Evolutionary conservation across 129 eudicot genomes (phyloP).

Genomic region (Ambrosia artemisiifolia): DNA sequence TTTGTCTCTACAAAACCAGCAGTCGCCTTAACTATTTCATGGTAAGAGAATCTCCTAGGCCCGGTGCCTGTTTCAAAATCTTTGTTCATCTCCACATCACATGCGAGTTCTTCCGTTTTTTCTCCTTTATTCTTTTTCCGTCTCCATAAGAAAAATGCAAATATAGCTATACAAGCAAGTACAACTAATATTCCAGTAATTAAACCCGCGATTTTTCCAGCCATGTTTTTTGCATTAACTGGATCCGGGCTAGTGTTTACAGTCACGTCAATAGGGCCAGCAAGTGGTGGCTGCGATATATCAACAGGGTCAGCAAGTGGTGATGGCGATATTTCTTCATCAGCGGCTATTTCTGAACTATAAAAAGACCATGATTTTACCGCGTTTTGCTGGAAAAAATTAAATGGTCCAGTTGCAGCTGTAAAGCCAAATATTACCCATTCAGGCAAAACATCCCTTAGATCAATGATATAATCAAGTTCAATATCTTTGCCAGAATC

Average conservation of each 20-base stretch:
- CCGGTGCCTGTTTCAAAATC: conserved; percentile 40
- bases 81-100: conserved; percentile 19
- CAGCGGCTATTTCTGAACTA: neutral
- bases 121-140: conserved; percentile 9
- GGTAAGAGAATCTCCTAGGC: conserved; percentile 39
- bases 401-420: neutral
- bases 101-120: neutral
- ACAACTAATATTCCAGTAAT: neutral
- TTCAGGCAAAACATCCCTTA: neutral
- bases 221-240: neutral
- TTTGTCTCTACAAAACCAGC: conserved; percentile 26
- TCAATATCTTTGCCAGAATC: neutral
- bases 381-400: no score
- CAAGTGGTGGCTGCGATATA: neutral
- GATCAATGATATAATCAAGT: neutral
- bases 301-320: neutral
- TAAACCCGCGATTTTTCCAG: conserved; percentile 14
- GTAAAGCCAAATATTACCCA: neutral
- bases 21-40: conserved; percentile 28
- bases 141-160: conserved; percentile 13
- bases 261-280: neutral
- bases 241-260: neutral
- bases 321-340: neutral
- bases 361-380: neutral
- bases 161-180: neutral